A percentile compares a stretch with the other conserved stretches of the same genome.
Evolutionary conservation across 495 filamentous ascomycete genomes (phyloP).

Genomic region (Podospora pseudopauciseta): DNA sequence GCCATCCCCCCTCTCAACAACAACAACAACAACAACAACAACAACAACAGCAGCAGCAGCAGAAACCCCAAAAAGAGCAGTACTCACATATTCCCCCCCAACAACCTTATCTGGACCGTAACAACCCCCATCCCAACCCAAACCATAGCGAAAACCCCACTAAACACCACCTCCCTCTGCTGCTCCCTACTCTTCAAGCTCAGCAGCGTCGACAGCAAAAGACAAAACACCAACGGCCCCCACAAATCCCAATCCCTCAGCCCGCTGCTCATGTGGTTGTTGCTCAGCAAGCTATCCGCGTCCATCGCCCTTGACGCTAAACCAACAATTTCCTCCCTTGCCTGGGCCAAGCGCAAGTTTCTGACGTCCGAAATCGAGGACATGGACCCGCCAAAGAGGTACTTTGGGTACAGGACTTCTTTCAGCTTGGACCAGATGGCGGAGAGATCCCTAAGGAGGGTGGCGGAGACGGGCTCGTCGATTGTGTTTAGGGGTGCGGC

Average conservation of each 20-base stretch:
- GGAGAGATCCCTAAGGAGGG: constrained; percentile 80
- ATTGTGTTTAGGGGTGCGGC: constrained; percentile 88
- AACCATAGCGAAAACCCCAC: constrained; percentile 90
- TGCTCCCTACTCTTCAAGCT: constrained; percentile 68
- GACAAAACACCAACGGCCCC: constrained; percentile 91
- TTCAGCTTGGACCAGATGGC: constrained; percentile 97
- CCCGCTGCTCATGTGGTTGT: constrained; percentile 80
- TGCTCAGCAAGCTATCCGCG: constrained; percentile 60
- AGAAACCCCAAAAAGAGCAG: neutral
- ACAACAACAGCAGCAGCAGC: too few species aligned
- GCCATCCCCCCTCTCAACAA: neutral
- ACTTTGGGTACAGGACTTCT: constrained; percentile 96
- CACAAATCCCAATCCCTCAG: constrained; percentile 96
- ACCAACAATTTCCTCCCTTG: constrained; percentile 61
- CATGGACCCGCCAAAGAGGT: constrained; percentile 79
- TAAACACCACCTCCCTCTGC: constrained; percentile 86
- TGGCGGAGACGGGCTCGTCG: constrained; percentile 96
- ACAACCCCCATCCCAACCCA: constrained; percentile 97
- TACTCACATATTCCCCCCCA: constrained; percentile 95
- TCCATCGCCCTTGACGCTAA: constrained; percentile 58
- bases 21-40: neutral
- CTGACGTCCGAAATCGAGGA: constrained; percentile 56
- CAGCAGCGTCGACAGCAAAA: constrained; percentile 80
- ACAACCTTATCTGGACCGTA: constrained; percentile 95
- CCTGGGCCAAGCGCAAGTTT: constrained; percentile 45